phyloP scores from a whole-genome alignment of 768 basidiomycete genomes.

The Russula lepida region DNA sequence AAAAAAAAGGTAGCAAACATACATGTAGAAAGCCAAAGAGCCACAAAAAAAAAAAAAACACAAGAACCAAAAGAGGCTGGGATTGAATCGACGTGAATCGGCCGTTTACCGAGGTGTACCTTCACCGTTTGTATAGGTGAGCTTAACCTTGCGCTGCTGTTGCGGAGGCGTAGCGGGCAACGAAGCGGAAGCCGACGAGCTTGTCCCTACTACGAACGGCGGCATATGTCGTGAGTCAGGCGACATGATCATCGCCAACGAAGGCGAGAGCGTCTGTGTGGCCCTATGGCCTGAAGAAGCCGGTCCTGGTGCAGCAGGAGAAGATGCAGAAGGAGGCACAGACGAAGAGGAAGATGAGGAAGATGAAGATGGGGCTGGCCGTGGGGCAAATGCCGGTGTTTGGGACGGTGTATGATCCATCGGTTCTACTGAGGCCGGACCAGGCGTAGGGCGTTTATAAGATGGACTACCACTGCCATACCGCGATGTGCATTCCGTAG shows the following conservation, averaged over 20 bases:
- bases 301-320: constrained; percentile 3
- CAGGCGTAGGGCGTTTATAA: constrained; percentile 20
- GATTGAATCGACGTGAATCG: background rate
- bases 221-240: constrained; percentile 30
- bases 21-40: background rate
- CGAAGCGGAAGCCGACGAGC: background rate
- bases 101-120: constrained; percentile 7
- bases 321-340: background rate
- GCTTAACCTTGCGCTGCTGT: constrained; percentile 20
- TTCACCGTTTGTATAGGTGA: constrained; percentile 16
- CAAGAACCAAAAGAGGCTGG: background rate
- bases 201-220: constrained; percentile 11
- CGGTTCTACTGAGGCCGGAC: constrained; percentile 15
- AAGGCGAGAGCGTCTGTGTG: constrained; percentile 45
- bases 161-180: constrained; percentile 19
- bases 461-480: constrained; percentile 15
- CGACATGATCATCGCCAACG: constrained; percentile 57
- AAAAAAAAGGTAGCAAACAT: background rate
- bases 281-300: constrained; percentile 30
- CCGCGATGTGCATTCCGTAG: constrained; percentile 2
- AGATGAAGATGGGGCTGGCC: background rate
- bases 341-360: background rate
- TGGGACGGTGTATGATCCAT: background rate
- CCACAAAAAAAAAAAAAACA: background rate
- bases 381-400: background rate